These are phyloP conservation scores for Blastobotrys raffinosifermentans DNA, from an alignment of 1,139 yeast genomes.

Conservation along the genomic window DNA sequence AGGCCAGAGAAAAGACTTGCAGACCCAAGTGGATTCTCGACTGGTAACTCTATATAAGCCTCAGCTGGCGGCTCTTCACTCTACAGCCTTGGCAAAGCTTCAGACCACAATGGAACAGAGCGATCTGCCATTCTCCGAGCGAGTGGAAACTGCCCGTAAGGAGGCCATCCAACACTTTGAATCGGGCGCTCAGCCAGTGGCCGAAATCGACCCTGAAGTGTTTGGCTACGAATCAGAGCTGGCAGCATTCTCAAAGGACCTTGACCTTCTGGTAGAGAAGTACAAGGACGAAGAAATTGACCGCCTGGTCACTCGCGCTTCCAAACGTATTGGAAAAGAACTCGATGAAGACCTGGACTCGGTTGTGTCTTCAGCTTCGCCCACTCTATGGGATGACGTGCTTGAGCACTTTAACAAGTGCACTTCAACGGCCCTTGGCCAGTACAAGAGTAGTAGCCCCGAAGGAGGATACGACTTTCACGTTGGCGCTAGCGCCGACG, in stretches of 20 bases:
- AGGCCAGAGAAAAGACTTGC: slow-evolving; percentile 50
- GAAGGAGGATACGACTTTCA: slow-evolving; percentile 49
- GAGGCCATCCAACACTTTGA: slow-evolving; percentile 17
- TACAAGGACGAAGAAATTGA: slow-evolving; percentile 31
- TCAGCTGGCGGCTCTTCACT: slow-evolving; percentile 36
- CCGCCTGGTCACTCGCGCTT: slow-evolving; percentile 28
- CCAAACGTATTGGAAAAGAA: slow-evolving; percentile 23
- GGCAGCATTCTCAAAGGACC: slow-evolving; percentile 22
- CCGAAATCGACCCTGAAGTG: slow-evolving; percentile 25
- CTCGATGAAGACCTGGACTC: slow-evolving; percentile 29
- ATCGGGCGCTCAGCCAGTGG: slow-evolving; percentile 19
- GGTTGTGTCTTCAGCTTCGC: slow-evolving; percentile 36
- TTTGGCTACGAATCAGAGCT: slow-evolving; percentile 21
- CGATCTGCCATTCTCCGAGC: slow-evolving; percentile 14
- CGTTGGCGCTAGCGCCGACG: slow-evolving; percentile 47
- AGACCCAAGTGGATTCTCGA: slow-evolving; percentile 28
- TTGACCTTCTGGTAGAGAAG: slow-evolving; percentile 26
- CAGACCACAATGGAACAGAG: background rate
- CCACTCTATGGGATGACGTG: slow-evolving; percentile 58
- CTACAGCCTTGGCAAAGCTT: slow-evolving; percentile 22
- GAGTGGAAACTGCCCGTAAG: slow-evolving; percentile 13
- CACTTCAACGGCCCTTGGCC: slow-evolving; percentile 31
- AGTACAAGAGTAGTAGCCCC: slow-evolving; percentile 18
- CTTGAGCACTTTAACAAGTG: slow-evolving; percentile 43
- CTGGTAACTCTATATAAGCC: slow-evolving; percentile 38